A percentile compares a stretch with the other conserved stretches of the same genome.
Evolutionary conservation across 805 yeast species (phyloP).

Genomic region (Candida mattraensis): DNA sequence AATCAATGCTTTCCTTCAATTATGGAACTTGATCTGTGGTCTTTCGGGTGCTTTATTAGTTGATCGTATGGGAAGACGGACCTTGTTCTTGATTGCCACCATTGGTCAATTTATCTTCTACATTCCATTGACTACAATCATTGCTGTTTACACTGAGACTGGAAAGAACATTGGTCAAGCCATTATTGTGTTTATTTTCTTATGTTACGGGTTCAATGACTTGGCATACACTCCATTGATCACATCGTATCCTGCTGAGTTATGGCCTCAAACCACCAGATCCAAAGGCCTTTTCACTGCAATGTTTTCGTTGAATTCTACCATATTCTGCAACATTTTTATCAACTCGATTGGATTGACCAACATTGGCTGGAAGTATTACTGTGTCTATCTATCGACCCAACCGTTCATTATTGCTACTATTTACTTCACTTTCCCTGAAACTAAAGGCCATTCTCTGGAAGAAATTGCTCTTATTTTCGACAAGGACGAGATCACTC

Average conservation of each 20-base stretch:
- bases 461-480: constrained; percentile 54
- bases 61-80: constrained; percentile 37
- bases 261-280: constrained; percentile 56
- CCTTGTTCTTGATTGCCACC: constrained; percentile 35
- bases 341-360: constrained; percentile 38
- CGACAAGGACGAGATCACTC: constrained; percentile 11
- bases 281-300: constrained; percentile 57
- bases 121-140: constrained; percentile 44
- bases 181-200: constrained; percentile 19
- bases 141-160: constrained; percentile 34
- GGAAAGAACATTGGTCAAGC: constrained; percentile 17
- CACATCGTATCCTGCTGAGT: constrained; percentile 42
- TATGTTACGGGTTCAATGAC: constrained; percentile 39
- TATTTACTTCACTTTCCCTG: constrained; percentile 62
- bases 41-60: constrained; percentile 31
- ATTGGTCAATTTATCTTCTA: constrained; percentile 39
- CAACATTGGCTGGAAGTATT: constrained; percentile 38
- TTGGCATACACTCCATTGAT: constrained; percentile 47
- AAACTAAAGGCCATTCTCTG: constrained; percentile 69
- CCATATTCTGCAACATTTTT: constrained; percentile 23
- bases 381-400: constrained; percentile 37
- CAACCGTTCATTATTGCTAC: constrained; percentile 22
- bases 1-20: constrained; percentile 51
- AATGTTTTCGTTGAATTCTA: constrained; percentile 13
- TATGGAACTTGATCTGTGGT: constrained; percentile 42